Evolutionary conservation across 495 filamentous ascomycete species (phyloP), one percentile per base, ranked within the genome.

Genomic region (Lasiosphaeriaceae sp.): DNA sequence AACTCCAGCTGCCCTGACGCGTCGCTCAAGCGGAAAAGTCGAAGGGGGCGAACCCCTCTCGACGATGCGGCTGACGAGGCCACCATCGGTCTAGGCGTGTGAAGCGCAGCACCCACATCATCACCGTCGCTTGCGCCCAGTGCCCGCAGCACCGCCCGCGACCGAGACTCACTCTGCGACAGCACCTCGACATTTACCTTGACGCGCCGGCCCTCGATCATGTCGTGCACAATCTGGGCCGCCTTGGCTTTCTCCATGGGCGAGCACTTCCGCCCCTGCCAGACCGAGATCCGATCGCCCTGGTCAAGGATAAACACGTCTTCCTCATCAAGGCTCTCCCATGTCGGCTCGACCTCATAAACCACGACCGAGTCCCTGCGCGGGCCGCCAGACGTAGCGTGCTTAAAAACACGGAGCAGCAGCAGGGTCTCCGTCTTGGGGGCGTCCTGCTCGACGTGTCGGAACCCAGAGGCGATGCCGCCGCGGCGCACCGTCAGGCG

Each of bases 211-310:
- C 39, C 39, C 14, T 43, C 39, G 39, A 78, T 84, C 77, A 85
- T 71, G 50, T 86, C 82, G 60, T 82, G 74, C 6, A 86, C 81
- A 16, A 85, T 81, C 57, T 84, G 83, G 0, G 83, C 83, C 0
- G 83, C 82, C 71, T 83, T 83, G 9, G 74, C 78, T 67, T 84
- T 86, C 55, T 86, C 83, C 81, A 85, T 85, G 0, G 83, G 83
- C 45, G 78, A 81, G 59, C 81, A 84, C 31, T 73, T 78, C 63
- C 74, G 77, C 34, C 83, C 83, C 70, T 86, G 83, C 83, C 83
- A 86, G 11, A 84, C 81, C 77, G 78, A 85, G 62, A 85, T 83
- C 69, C 84, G 84, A 22, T 81, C 69, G 29, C 79, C 77, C 31
- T 74, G 74, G 52, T 86, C 83, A 52, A 86, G 60, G 22, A 86